Conservation (phyloP, 1,284 basidiomycete genomes). For the Apiotrichum sp. region DNA sequence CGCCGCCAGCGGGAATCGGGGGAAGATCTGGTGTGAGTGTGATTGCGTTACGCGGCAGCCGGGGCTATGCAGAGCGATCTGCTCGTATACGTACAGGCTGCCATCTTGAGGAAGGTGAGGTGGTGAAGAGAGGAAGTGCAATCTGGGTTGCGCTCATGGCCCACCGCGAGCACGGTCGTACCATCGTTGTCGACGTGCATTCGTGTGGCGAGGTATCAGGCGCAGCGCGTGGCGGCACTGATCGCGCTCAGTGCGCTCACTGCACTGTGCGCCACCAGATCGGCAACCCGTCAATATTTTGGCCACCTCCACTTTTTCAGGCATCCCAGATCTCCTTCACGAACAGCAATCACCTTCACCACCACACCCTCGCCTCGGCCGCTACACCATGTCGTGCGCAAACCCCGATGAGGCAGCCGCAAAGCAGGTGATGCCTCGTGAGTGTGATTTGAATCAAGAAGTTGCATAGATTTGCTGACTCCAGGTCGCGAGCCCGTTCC, state of each 20-base stretch:
- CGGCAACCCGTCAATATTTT: too few relatives aligned
- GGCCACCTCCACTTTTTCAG: background rate
- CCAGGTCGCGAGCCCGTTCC: conserved; percentile 26
- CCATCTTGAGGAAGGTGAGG: background rate
- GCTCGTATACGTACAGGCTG: background rate
- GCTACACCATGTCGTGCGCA: conserved; percentile 33
- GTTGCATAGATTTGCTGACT: background rate
- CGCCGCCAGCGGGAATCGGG: conserved; percentile 42
- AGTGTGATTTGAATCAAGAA: conserved; percentile 7
- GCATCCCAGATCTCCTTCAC: too few relatives aligned
- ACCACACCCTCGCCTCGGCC: too few relatives aligned
- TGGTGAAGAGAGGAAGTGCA: background rate
- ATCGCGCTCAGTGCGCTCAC: too few relatives aligned
- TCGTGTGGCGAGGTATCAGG: too few relatives aligned
- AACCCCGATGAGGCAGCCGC: conserved; percentile 16
- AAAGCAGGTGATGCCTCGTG: conserved; percentile 34
- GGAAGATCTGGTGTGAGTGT: conserved; percentile 22
- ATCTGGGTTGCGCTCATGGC: too few relatives aligned
- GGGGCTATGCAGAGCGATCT: too few relatives aligned
- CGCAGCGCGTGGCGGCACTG: too few relatives aligned
- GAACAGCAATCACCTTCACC: too few relatives aligned
- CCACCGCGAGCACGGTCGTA: too few relatives aligned
- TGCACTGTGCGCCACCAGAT: too few relatives aligned
- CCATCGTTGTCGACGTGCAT: background rate
- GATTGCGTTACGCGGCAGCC: too few relatives aligned